Percentiles rank a stretch among this genome's conserved stretches.
Conservation (phyloP, 495 filamentous ascomycete species). For the Tuber borchii region DNA sequence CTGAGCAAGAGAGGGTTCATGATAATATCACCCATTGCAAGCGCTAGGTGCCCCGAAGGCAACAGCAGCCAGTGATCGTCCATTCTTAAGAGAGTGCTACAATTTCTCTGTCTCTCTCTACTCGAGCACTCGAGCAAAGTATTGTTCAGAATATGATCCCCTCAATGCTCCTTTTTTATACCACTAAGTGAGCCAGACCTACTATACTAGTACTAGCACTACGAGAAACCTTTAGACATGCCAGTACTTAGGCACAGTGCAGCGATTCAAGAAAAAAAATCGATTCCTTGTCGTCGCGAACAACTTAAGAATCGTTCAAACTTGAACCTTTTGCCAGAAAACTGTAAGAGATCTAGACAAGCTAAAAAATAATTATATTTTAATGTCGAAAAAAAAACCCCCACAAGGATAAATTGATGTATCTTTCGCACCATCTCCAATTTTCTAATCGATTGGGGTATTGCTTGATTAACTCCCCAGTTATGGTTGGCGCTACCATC, state of each 20-base stretch:
- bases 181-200: neutral
- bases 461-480: neutral
- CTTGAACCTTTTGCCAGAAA: neutral
- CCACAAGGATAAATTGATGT: too few species aligned
- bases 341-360: neutral
- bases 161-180: neutral
- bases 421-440: too few species aligned
- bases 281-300: neutral
- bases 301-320: neutral
- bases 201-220: too few species aligned
- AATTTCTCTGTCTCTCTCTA: too few species aligned
- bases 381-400: too few species aligned
- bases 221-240: neutral
- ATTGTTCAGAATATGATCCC: too few species aligned
- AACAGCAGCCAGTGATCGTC: neutral
- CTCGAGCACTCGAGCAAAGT: too few species aligned
- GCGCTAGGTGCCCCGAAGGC: neutral
- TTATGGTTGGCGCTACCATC: neutral
- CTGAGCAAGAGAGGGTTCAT: too few species aligned
- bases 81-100: neutral
- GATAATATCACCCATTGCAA: neutral
- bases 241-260: neutral
- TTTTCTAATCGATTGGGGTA: neutral
- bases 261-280: neutral
- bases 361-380: too few species aligned